Base-by-base conservation (phyloP, 441 rosid genomes). In the Capsella rubella region DNA sequence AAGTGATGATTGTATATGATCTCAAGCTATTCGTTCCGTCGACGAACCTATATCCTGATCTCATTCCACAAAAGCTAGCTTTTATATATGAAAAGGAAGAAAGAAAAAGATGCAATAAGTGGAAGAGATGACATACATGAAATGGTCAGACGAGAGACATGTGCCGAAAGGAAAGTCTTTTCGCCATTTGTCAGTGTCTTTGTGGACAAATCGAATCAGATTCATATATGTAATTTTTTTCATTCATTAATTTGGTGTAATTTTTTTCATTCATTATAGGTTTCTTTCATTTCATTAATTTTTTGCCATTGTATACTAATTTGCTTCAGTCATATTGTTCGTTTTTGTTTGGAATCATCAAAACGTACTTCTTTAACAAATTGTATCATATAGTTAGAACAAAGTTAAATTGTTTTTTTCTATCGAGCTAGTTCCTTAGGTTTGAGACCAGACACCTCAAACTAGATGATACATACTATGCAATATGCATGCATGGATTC, bases 141-240 rank as follows among this genome's bases (percentile, higher is more conserved):
- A 71, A 65, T 70, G 50, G 62, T 52, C 61, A 47, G 72, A 34
- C 1, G 14, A 4, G 72, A 64, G 57, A 64, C 80, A 77, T 77
- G 72, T 77, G 76, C 51, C 13, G 13, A 66, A 77, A 53, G 18
- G n/a, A 43, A 58, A 56, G 47, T 27, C 53, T 52, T 71, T 66
- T 71, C 37, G 69, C 73, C 77, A 58, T 42, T 58, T 77, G 80
- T 77, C 80, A 71, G 80, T 42, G 69, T 77, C 77, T 71, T 77
- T 66, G 70, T 60, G 77, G 73, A 58, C 45, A 42, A 51, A 50
- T 1, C 2, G 80, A 71, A 65, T 77, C 80, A 42, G 67, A 70
- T 77, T 65, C 63, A 70, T 16, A 16, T 16, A 16, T 16, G 18
- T 16, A 16, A 16, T 57, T 64, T 49, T 34, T 40, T 40, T 34